Conservation (phyloP, 202 grass and related monocot species). For the Musa balbisiana region DNA sequence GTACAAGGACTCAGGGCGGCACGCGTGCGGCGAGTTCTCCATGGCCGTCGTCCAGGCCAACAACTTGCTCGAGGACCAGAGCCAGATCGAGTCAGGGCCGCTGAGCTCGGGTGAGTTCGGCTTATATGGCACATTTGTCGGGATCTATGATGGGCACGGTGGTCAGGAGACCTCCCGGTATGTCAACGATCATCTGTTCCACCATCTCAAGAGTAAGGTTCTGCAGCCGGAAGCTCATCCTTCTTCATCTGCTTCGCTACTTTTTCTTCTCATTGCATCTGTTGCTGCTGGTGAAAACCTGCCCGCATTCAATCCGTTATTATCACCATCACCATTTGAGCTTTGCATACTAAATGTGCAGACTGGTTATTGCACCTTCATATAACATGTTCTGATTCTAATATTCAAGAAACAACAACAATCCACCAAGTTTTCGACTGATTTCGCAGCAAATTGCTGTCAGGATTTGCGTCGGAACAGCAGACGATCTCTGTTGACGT, state of each 20-base stretch:
- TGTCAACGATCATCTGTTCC: constrained; percentile 72
- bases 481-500: constrained; percentile 70
- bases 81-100: constrained; percentile 68
- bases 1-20: constrained; percentile 75
- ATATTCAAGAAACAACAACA: too few relatives aligned
- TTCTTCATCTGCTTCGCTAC: too few relatives aligned
- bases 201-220: constrained; percentile 57
- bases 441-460: not conserved
- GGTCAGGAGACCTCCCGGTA: constrained; percentile 67
- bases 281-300: too few relatives aligned
- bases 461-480: constrained; percentile 74
- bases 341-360: too few relatives aligned
- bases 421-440: not conserved
- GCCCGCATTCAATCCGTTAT: too few relatives aligned
- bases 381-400: too few relatives aligned
- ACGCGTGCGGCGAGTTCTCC: constrained; percentile 61
- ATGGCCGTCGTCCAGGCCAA: constrained; percentile 92
- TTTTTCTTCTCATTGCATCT: too few relatives aligned
- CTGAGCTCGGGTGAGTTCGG: constrained; percentile 41
- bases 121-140: constrained; percentile 49
- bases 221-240: not conserved
- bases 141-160: constrained; percentile 85
- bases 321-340: too few relatives aligned
- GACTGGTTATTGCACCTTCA: too few relatives aligned
- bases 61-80: constrained; percentile 76